phyloP scores from a whole-genome alignment of 176 grass and related monocot species.

The Raddia distichophylla region DNA sequence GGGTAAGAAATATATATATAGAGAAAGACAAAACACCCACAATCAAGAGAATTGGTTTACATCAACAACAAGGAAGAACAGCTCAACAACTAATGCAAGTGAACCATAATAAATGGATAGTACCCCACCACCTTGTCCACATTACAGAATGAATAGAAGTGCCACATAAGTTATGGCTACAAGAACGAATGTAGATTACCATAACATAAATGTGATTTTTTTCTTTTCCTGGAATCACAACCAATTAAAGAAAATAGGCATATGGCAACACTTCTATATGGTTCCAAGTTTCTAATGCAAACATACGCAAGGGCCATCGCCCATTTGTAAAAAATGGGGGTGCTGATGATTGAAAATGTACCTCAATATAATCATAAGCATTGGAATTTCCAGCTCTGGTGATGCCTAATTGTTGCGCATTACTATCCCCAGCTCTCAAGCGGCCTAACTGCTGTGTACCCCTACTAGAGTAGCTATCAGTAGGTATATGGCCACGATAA shows the following conservation, averaged over 20 bases:
- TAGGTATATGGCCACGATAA: slow-evolving; percentile 53
- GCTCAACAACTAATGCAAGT: neutral
- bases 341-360: slow-evolving; percentile 50
- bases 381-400: slow-evolving; percentile 61
- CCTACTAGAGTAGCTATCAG: slow-evolving; percentile 56
- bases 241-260: slow-evolving; percentile 33
- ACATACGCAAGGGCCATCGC: neutral
- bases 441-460: slow-evolving; percentile 38
- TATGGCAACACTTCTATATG: slow-evolving; percentile 15
- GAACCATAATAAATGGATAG: slow-evolving; percentile 21
- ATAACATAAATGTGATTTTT: slow-evolving; percentile 5
- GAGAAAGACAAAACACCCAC: neutral
- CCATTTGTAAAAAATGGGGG: slow-evolving; percentile 29
- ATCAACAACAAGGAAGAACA: slow-evolving; percentile 30
- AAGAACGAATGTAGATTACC: slow-evolving; percentile 6
- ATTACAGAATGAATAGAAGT: slow-evolving; percentile 26
- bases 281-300: slow-evolving; percentile 35
- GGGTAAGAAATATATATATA: neutral
- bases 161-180: slow-evolving; percentile 24
- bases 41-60: slow-evolving; percentile 29
- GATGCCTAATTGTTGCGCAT: slow-evolving; percentile 49
- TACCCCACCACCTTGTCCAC: slow-evolving; percentile 1
- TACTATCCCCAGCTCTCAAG: slow-evolving; percentile 43
- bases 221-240: slow-evolving; percentile 12
- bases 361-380: slow-evolving; percentile 67